Percentiles rank a stretch among this genome's conserved stretches.
Evolutionary conservation across 1,139 yeast genomes (phyloP).

Genomic region (Taphrina sp.): DNA sequence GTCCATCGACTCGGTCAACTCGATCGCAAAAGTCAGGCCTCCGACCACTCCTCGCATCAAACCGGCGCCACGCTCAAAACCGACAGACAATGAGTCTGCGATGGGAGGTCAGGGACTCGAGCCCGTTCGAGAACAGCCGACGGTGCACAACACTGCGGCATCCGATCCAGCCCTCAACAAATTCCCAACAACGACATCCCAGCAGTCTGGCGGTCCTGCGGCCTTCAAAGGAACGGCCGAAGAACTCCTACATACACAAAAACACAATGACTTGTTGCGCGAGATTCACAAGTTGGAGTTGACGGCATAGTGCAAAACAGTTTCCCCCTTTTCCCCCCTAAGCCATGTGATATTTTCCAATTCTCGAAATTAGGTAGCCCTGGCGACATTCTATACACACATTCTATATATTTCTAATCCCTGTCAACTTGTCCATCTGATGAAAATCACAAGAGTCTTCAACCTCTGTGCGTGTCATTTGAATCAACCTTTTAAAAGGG

Average conservation of each 20-base stretch:
- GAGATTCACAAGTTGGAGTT: slow-evolving; percentile 11
- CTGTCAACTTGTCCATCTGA: too few relatives aligned
- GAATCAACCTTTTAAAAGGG: too few relatives aligned
- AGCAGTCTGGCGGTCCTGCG: too few relatives aligned
- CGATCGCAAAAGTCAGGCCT: slow-evolving; percentile 23
- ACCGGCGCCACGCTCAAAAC: background rate
- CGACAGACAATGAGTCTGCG: background rate
- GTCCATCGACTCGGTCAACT: slow-evolving; percentile 25
- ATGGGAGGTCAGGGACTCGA: background rate
- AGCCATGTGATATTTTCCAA: too few relatives aligned
- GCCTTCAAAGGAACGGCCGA: background rate
- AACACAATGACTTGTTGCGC: slow-evolving; percentile 16
- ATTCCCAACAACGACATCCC: background rate
- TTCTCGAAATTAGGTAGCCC: too few relatives aligned
- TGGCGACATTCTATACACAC: too few relatives aligned
- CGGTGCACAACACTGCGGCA: too few relatives aligned
- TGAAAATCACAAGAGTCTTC: too few relatives aligned
- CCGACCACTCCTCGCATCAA: slow-evolving; percentile 18
- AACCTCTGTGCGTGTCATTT: too few relatives aligned
- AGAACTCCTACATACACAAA: background rate
- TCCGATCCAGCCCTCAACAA: too few relatives aligned
- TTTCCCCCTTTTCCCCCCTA: too few relatives aligned
- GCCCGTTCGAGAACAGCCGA: slow-evolving; percentile 10
- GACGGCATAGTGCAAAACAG: background rate
- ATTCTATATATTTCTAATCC: too few relatives aligned